Base-by-base conservation (phyloP, 129 eudicot species). In the Mikania micrantha region DNA sequence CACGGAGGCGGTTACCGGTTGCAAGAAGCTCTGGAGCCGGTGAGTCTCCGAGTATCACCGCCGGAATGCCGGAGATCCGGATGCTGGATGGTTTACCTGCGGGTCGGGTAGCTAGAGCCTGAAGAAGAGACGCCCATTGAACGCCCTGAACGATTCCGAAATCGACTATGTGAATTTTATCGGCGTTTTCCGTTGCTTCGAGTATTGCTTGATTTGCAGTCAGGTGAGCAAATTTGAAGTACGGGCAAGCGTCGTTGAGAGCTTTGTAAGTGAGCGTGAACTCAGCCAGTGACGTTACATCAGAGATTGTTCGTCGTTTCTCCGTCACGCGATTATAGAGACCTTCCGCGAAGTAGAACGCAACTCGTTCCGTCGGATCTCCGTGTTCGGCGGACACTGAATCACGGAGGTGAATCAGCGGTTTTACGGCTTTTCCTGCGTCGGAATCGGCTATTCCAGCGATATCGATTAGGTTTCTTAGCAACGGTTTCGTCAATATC, bases 121-220 rank as follows among this genome's bases (percentile, higher is more conserved):
- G 96, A 3, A 93, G 77, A 5, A 93, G 67, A 9, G 99, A 90
- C 0, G 99, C 96, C 99, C 99, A 93, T 77, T 93, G 99, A 74
- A 93, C 88, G 0, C 99, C 99, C 34, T 93, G 96, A 34, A 89
- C 90, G 4, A 89, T 81, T 20, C 99, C 99, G 3, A 93, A 93
- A 78, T 93, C 99, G 2, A 93, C 82, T 7, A 93, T 93, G 71
- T 93, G 98, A 62, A 93, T 93, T 16, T 66, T 77, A 31, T 67
- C 57, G 5, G 84, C 88, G 9, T 38, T 77, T 34, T 84, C 88
- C 0, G 96, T 83, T 9, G 98, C 92, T 81, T 93, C 96, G 1
- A 93, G 96, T 9, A 93, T 88, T 6, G 98, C 98, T 79, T 93
- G 98, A 58, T 93, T 93, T 3, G 96, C 96, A 2, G 98, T 93